Conservation (phyloP, 164 flowering plant genomes). For the Saururus chinensis region DNA sequence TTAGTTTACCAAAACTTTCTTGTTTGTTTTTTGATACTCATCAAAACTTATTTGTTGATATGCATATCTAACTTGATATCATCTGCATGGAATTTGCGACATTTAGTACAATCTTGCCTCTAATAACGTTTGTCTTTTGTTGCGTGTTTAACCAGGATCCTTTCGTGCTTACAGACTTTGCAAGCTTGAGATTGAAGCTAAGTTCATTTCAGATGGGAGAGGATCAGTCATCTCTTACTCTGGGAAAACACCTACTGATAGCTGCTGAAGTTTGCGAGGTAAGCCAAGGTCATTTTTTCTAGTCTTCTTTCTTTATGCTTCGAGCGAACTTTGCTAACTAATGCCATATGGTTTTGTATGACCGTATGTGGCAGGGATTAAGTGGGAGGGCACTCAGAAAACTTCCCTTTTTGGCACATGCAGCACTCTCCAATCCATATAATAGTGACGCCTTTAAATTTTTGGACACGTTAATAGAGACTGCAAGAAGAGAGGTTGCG, state of each 20-base stretch:
- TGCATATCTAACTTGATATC: no score
- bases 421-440: constrained; percentile 51
- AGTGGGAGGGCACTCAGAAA: constrained; percentile 93
- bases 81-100: neutral
- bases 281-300: neutral
- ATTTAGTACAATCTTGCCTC: neutral
- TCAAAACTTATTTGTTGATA: no score
- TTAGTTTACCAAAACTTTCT: neutral
- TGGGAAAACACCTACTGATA: constrained; percentile 52
- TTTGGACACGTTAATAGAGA: constrained; percentile 49
- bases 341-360: neutral
- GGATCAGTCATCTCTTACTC: constrained; percentile 8
- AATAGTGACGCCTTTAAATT: constrained; percentile 46
- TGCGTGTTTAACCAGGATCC: constrained; percentile 20
- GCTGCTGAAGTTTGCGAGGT: constrained; percentile 91
- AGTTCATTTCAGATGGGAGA: constrained; percentile 22
- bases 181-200: constrained; percentile 41
- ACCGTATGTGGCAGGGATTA: constrained; percentile 44
- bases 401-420: constrained; percentile 92
- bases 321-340: neutral
- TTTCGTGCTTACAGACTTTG: constrained; percentile 40
- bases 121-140: neutral
- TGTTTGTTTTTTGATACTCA: neutral
- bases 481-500: constrained; percentile 64
- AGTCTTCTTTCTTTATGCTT: neutral